A percentile compares a stretch with the other conserved stretches of the same genome.
phyloP scores from a whole-genome alignment of 805 yeast species.

The Nakazawaea anatomiae region DNA sequence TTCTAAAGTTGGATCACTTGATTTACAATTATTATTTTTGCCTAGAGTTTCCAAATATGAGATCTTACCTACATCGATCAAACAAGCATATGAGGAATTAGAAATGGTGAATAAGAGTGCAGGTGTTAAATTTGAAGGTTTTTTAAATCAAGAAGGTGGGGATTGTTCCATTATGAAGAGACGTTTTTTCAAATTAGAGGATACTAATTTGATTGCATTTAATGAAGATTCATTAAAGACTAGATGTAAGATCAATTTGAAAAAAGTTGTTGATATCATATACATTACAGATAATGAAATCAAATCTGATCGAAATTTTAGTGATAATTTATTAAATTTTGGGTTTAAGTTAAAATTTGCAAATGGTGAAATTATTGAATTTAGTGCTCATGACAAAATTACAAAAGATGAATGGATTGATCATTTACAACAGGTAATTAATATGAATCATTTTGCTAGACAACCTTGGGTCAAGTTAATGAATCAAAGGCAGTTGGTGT shows the following conservation, averaged over 20 bases:
- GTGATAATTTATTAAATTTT: slow-evolving; percentile 67
- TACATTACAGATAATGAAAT: slow-evolving; percentile 27
- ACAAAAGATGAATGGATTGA: slow-evolving; percentile 65
- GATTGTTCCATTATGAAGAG: slow-evolving; percentile 73
- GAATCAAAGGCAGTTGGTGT: slow-evolving; percentile 10
- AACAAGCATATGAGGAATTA: slow-evolving; percentile 40
- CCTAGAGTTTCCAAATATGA: slow-evolving; percentile 59
- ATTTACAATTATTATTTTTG: slow-evolving; percentile 61
- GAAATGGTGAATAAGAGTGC: slow-evolving; percentile 28
- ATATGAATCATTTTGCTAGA: slow-evolving; percentile 23
- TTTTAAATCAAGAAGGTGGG: slow-evolving; percentile 85
- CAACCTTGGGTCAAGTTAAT: slow-evolving; percentile 32
- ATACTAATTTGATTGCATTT: slow-evolving; percentile 68
- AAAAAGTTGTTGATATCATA: slow-evolving; percentile 53
- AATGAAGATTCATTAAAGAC: slow-evolving; percentile 65
- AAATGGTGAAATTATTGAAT: slow-evolving; percentile 77
- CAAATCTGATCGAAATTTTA: slow-evolving; percentile 45
- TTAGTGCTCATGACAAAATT: slow-evolving; percentile 70
- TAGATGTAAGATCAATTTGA: slow-evolving; percentile 68
- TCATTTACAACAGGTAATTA: slow-evolving; percentile 49
- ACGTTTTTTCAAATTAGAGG: slow-evolving; percentile 69
- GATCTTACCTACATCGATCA: slow-evolving; percentile 64
- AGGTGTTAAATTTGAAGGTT: slow-evolving; percentile 49
- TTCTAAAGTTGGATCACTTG: slow-evolving; percentile 58
- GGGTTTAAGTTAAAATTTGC: slow-evolving; percentile 71